phyloP scores from a whole-genome alignment of 1,139 yeast species.

The Yamadazyma dushanensis region DNA sequence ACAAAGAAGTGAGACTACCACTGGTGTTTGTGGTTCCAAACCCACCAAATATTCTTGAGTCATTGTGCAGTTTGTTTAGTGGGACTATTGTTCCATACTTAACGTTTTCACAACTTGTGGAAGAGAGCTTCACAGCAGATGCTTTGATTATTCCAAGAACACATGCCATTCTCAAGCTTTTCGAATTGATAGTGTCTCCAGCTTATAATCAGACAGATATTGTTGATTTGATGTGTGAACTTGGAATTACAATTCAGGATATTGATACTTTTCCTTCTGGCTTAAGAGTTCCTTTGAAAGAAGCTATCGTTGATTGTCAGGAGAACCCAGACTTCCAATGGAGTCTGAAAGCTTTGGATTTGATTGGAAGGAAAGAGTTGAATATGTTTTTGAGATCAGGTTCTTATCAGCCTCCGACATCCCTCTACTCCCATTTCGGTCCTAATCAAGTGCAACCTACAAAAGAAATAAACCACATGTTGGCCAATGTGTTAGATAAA shows the following conservation, averaged over 20 bases:
- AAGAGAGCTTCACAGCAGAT: conserved; percentile 64
- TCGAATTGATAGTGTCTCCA: conserved; percentile 61
- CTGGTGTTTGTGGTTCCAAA: conserved; percentile 43
- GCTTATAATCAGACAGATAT: conserved; percentile 53
- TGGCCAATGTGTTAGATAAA: conserved; percentile 46
- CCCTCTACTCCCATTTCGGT: conserved; percentile 16
- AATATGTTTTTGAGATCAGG: conserved; percentile 28
- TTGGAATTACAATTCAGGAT: conserved; percentile 49
- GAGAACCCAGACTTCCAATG: conserved; percentile 53
- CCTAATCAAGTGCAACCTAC: conserved; percentile 17
- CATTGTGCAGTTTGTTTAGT: conserved; percentile 54
- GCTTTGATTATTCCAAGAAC: conserved; percentile 65
- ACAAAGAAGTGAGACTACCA: conserved; percentile 29
- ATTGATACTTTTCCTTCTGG: conserved; percentile 78
- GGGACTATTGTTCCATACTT: conserved; percentile 50
- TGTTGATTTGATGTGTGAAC: conserved; percentile 59
- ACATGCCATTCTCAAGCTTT: conserved; percentile 53
- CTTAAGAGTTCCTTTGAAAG: conserved; percentile 62
- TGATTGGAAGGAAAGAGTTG: conserved; percentile 71
- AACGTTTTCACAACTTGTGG: conserved; percentile 68
- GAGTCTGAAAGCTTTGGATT: conserved; percentile 49
- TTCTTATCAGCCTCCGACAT: conserved; percentile 19
- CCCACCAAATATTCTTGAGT: conserved; percentile 59
- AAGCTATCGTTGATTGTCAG: conserved; percentile 58
- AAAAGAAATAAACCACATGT: conserved; percentile 50